These are phyloP conservation scores for Fraxinus quadrangulata DNA, from an alignment of 257 asterid genomes.

Conservation along the genomic window DNA sequence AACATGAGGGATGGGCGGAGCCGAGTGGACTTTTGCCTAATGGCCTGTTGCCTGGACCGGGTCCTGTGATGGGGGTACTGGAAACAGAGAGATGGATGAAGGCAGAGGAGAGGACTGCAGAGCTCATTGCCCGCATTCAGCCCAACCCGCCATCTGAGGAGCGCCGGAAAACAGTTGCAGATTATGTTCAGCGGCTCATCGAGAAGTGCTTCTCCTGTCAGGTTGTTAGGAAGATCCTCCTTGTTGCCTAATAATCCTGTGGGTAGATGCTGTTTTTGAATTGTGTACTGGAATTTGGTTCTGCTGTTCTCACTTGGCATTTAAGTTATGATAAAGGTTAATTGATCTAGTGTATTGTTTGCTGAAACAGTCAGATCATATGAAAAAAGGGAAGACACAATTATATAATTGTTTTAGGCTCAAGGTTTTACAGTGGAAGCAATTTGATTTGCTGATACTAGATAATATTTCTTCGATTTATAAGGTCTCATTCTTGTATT, in stretches of 20 bases:
- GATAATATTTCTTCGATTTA: background rate
- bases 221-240: slow-evolving; percentile 28
- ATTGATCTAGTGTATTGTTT: background rate
- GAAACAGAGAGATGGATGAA: slow-evolving; percentile 48
- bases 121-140: slow-evolving; percentile 47
- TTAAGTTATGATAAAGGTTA: background rate
- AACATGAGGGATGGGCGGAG: slow-evolving; percentile 48
- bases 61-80: slow-evolving; percentile 32
- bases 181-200: slow-evolving; percentile 38
- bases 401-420: background rate
- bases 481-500: background rate
- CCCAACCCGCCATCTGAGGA: slow-evolving; percentile 29
- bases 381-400: background rate
- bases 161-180: slow-evolving; percentile 38
- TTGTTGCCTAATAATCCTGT: background rate
- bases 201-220: slow-evolving; percentile 38
- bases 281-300: background rate
- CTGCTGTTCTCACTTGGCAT: background rate
- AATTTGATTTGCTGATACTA: background rate
- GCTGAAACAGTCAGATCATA: background rate
- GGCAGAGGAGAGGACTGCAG: slow-evolving; percentile 58
- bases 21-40: slow-evolving; percentile 47
- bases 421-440: background rate
- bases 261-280: background rate
- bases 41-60: slow-evolving; percentile 46